Base-by-base conservation (phyloP, 768 basidiomycete species). In the Agrocybe pediades region DNA sequence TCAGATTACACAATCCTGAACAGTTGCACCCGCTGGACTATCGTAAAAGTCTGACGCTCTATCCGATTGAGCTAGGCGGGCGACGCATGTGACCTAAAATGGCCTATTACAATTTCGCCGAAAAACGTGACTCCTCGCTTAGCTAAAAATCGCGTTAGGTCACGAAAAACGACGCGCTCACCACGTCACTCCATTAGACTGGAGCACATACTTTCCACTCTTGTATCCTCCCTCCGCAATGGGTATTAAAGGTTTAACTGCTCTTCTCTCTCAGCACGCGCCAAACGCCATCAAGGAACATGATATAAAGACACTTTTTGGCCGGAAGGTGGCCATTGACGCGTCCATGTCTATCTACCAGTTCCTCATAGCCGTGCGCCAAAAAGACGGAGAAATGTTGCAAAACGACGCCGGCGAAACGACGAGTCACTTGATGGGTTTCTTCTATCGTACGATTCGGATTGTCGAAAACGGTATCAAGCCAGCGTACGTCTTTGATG, bases 381-480 rank as follows among this genome's bases (percentile, higher is more conserved):
- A 96, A 71, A 88, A 86, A 68, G 97, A 98, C 68, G 97, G 97
- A 17, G 94, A 98, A 71, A 83, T 95, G 79, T 82, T 99, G 60
- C 96, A 89, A 62, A 98, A 98, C 66, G 96, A 98, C n/a, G 86
- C 88, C 0, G 97, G 97, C 16, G 97, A 99, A 67, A 97, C 94
- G 3, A 99, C 97, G 2, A 95, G 94, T 73, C 96, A 99, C 72
- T 77, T 99, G 9, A 98, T 98, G 95, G 97, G 97, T 0, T 90
- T 98, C 70, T 99, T 99, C 75, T 98, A 98, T 65, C 83, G 95
- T 33, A 99, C 97, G 0, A 92, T 99, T 54, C 83, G 97, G 20
- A 98, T 99, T 68, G 95, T 95, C 16, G 97, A 99, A 73, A 96
- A 98, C 60, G 97, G 97, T 3, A 94, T 99, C 67, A 99, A 99